Base-by-base conservation (phyloP, 2,329 filamentous ascomycete species). In the Beauveria rudraprayagi region DNA sequence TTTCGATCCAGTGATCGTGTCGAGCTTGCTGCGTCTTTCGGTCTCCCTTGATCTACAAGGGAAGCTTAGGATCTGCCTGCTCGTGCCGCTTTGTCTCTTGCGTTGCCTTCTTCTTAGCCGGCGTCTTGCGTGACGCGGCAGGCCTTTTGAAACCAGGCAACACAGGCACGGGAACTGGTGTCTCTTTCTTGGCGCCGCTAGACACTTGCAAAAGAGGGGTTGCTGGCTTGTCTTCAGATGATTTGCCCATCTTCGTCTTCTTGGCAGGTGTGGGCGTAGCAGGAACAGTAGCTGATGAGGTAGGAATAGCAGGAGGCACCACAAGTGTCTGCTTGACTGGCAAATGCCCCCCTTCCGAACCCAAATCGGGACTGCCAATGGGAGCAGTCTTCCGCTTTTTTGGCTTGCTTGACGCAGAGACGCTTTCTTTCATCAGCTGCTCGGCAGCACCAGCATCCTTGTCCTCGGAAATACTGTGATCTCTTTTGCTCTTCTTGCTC, bases 401-500 rank as follows among this genome's bases (percentile, higher is more conserved):
- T 24, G 76, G 70, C 68, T 79, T 80, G 63, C 74, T 71, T n/a
- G 70, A 67, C 4, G 72, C 71, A 8, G 70, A 71, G 46, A 68
- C 65, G 58, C 63, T 69, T 64, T 77, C 72, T 52, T 68, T 65
- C 55, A 65, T 64, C n/a, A 75, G 67, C 60, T 77, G 75, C 61
- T 71, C 67, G 6, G 71, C 67, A 11, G 70, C 70, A 17, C 70
- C 70, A 7, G 68, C 64, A 16, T 73, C 70, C 40, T 77, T 73
- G n/a, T 77, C 73, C 28, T 76, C 73, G 1, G 74, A 76, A 16
- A 65, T 37, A 24, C 68, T 65, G 51, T 71, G 73, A 67, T 75
- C 76, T 60, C 73, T 68, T 68, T 75, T 75, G 55, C 52, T 58
- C 59, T 63, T 64, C n/a, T 63, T 63, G 37, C 63, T 65, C 61